phyloP scores from a whole-genome alignment of 2,329 filamentous ascomycete genomes.

The Diaporthe vexans region DNA sequence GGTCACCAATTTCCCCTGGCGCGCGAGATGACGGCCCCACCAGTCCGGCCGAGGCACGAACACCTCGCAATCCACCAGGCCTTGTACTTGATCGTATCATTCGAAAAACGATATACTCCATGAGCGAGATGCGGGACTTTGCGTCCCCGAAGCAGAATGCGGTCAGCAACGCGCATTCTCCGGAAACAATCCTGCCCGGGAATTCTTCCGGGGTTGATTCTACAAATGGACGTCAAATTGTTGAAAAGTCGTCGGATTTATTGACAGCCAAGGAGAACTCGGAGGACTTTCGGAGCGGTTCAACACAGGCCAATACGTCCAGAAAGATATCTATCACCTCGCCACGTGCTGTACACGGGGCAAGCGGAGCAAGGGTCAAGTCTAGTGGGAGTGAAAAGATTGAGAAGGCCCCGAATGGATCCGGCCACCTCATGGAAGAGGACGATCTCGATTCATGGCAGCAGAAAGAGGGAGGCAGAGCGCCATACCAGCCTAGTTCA shows the following conservation, averaged over 20 bases:
- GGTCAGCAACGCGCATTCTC: too few relatives aligned
- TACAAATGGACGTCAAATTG: not conserved
- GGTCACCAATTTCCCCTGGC: not conserved
- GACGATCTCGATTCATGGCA: too few relatives aligned
- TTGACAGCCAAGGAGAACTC: not conserved
- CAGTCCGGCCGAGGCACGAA: not conserved
- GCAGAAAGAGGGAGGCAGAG: slow-evolving; percentile 70
- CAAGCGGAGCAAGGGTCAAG: too few relatives aligned
- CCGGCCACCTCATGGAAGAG: too few relatives aligned
- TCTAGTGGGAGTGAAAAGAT: too few relatives aligned
- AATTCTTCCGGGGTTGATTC: not conserved
- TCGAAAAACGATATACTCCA: not conserved
- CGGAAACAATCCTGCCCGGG: too few relatives aligned
- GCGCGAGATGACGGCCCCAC: not conserved
- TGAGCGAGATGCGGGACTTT: not conserved
- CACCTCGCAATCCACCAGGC: not conserved
- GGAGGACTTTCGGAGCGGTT: not conserved
- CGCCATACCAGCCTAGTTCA: slow-evolving; percentile 63
- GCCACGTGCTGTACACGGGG: too few relatives aligned
- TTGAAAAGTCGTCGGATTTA: not conserved
- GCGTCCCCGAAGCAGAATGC: not conserved
- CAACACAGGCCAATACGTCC: too few relatives aligned
- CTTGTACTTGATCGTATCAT: not conserved
- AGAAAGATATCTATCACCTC: too few relatives aligned
- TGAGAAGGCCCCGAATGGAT: too few relatives aligned